Percentiles rank a stretch among this genome's conserved stretches.
Evolutionary conservation across 164 flowering plant species (phyloP).

Genomic region (Cinnamomum chago): DNA sequence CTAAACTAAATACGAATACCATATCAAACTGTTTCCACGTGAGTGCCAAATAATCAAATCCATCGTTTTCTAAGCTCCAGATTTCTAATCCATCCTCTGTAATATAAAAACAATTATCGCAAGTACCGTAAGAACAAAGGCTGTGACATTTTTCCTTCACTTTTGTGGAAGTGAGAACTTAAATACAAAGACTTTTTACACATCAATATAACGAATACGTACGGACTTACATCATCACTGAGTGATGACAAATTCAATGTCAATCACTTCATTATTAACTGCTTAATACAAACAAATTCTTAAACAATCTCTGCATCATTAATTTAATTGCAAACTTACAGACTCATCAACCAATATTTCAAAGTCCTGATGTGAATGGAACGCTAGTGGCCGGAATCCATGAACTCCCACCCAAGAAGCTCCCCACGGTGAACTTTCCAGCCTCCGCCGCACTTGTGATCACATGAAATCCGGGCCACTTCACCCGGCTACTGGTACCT

Average conservation of each 20-base stretch:
- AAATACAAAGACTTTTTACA: too few species aligned
- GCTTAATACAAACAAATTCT: neutral
- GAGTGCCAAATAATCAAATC: too few species aligned
- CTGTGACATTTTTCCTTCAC: neutral
- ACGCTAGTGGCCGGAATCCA: slow-evolving; percentile 33
- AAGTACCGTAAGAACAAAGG: neutral
- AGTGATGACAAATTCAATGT: neutral
- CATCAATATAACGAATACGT: neutral
- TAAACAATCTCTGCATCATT: too few species aligned
- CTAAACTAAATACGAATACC: too few species aligned
- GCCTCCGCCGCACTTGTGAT: slow-evolving; percentile 17
- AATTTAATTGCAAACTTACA: neutral
- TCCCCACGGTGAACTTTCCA: slow-evolving; percentile 18
- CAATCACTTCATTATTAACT: neutral
- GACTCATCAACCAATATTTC: neutral
- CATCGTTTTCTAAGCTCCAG: too few species aligned
- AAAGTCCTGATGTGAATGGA: slow-evolving; percentile 17
- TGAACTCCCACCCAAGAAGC: slow-evolving; percentile 23
- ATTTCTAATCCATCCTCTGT: too few species aligned
- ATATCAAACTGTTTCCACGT: too few species aligned
- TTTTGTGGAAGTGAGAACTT: neutral
- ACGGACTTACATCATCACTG: neutral
- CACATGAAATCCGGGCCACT: slow-evolving; percentile 4
- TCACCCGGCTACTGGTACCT: neutral
- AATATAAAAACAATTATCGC: too few species aligned